phyloP scores from a whole-genome alignment of 768 basidiomycete genomes.

The Cystobasidiopsis lactophilus region DNA sequence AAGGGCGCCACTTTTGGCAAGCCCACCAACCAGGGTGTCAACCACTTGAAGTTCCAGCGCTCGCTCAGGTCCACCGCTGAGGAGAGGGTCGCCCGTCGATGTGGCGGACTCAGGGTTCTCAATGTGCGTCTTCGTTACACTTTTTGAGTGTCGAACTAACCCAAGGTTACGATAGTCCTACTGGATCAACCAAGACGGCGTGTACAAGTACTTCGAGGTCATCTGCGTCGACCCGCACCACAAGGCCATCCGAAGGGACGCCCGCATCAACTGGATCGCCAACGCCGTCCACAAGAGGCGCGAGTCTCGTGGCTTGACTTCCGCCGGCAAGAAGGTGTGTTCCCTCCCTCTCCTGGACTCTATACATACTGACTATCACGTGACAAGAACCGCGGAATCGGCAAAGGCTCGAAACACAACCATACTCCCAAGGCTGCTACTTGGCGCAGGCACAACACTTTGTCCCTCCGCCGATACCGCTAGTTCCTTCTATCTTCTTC shows the following conservation, averaged over 20 bases:
- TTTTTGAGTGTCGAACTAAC: background rate
- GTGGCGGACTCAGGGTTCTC: conserved; percentile 84
- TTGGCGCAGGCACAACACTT: conserved; percentile 74
- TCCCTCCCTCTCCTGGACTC: background rate
- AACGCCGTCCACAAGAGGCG: conserved; percentile 97
- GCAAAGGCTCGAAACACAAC: conserved; percentile 87
- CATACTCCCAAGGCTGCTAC: conserved; percentile 71
- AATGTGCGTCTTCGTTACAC: too few species aligned
- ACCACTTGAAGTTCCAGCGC: conserved; percentile 95
- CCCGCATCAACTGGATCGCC: conserved; percentile 96
- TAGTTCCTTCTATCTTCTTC: background rate
- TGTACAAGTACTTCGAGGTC: conserved; percentile 49
- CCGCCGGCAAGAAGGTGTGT: conserved; percentile 75
- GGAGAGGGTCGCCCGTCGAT: conserved; percentile 89
- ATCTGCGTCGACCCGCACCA: conserved; percentile 90
- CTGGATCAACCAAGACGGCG: conserved; percentile 57
- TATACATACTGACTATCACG: conserved; percentile 5
- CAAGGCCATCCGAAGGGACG: conserved; percentile 88
- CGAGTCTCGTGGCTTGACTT: conserved; percentile 91
- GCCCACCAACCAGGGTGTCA: conserved; percentile 97
- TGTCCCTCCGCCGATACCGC: conserved; percentile 24
- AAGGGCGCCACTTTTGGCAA: conserved; percentile 99
- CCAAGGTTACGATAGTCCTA: conserved; percentile 43
- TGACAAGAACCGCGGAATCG: conserved; percentile 77
- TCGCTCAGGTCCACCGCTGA: conserved; percentile 80